Base-by-base conservation (phyloP, 441 rosid species). In the Croton laevigatus region DNA sequence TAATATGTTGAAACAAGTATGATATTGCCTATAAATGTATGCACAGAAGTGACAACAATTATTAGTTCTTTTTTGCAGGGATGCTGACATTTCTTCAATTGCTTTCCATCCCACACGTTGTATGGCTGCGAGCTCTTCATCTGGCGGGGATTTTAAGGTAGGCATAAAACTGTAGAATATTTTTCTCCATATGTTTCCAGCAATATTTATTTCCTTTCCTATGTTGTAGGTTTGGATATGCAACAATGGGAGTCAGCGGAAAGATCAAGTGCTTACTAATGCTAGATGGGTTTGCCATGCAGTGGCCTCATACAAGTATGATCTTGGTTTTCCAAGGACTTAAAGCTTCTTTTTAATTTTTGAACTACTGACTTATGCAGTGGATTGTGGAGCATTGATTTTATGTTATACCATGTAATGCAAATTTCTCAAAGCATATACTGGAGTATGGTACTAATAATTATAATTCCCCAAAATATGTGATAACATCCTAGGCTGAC, bases 61-160 rank as follows among this genome's bases (percentile, higher is more conserved):
- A 13, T 58, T 42, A 32, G 32, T 22, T n/a, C 32, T 66, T 67
- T 84, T 72, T 36, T 75, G 32, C 73, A 93, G 97, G 94, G 96
- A 91, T 79, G 93, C 91, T 37, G 73, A 77, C 45, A 79, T 96
- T 75, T 93, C 98, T 54, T 84, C 96, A 48, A 59, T 96, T 67
- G 86, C 85, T 58, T 89, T 93, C 78, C 93, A 91, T 75, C 99
- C 98, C 69, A 80, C 82, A 45, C 76, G 83, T 70, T 75, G 57
- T 64, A 86, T 91, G 94, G 97, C 90, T 73, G 98, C 87, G 66
- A 91, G 91, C 68, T 73, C 98, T 70, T 93, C 98, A 19, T 82
- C 75, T 53, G 97, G 94, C 55, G 97, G 98, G 42, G 94, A 96
- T 78, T 96, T 96, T 78, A 96, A 96, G 99, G 99, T 93, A 86